Conservation (phyloP, 2,329 filamentous ascomycete genomes). For the Phyllosticta citriasiana region DNA sequence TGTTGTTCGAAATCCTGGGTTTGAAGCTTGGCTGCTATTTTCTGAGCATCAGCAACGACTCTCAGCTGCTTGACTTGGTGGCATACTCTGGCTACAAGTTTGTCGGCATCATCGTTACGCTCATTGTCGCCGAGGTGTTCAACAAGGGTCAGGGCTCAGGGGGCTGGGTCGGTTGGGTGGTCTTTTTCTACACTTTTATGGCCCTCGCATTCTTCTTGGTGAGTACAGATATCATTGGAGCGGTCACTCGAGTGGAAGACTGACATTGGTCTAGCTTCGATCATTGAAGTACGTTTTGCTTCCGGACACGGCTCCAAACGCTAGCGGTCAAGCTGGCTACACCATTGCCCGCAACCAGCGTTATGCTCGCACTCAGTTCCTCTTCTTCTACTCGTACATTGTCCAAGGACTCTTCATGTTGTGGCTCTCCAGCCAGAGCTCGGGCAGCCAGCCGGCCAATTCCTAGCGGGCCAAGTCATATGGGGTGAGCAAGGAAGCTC, state of each 20-base stretch:
- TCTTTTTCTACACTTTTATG: constrained; percentile 85
- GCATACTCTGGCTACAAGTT: constrained; percentile 99
- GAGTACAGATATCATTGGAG: constrained; percentile 26
- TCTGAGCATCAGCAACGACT: constrained; percentile 85
- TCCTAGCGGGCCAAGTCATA: background rate
- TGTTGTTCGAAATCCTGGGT: constrained; percentile 78
- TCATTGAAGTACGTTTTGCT: constrained; percentile 93
- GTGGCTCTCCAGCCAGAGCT: constrained; percentile 24
- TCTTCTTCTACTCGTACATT: constrained; percentile 89
- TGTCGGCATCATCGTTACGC: constrained; percentile 86
- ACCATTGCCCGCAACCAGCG: constrained; percentile 75
- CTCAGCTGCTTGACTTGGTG: constrained; percentile 83
- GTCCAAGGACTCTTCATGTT: constrained; percentile 96
- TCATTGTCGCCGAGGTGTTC: constrained; percentile 66
- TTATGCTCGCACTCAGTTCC: constrained; percentile 79
- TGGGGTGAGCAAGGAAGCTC: no score
- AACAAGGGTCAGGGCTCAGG: constrained; percentile 74
- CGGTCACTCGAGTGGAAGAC: background rate
- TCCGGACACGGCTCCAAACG: constrained; percentile 64
- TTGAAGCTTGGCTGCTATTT: constrained; percentile 91
- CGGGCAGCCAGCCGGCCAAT: background rate
- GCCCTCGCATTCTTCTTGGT: constrained; percentile 95
- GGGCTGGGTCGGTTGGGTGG: constrained; percentile 76
- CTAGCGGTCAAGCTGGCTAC: constrained; percentile 48
- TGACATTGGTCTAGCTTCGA: constrained; percentile 53